Conservation (phyloP, 2,329 filamentous ascomycete genomes). For the Hymenoscyphus albidus region DNA sequence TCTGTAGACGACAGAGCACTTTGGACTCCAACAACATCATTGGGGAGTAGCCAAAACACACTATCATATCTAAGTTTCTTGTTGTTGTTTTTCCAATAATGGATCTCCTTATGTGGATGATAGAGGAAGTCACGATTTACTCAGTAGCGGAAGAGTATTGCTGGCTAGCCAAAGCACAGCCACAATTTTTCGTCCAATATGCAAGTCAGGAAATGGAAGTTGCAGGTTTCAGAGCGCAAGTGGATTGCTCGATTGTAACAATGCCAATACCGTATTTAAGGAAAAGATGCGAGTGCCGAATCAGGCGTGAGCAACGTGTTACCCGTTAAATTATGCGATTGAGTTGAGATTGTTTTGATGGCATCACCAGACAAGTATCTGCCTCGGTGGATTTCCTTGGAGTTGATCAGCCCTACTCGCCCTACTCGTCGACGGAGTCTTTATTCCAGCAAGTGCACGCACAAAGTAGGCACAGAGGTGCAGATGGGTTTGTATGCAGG, state of each 20-base stretch:
- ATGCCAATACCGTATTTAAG: neutral
- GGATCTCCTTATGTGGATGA: neutral
- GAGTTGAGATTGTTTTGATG: conserved; percentile 1
- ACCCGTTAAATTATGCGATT: neutral
- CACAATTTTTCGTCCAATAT: conserved; percentile 12
- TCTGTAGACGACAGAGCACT: no score
- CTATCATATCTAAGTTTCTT: neutral
- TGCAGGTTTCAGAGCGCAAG: neutral
- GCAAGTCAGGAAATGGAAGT: neutral
- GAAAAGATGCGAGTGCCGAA: no score
- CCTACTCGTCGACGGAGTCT: neutral
- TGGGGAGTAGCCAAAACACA: no score
- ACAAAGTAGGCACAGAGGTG: no score
- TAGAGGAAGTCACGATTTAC: conserved; percentile 4
- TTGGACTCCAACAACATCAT: no score
- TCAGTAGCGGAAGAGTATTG: no score
- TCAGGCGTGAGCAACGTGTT: neutral
- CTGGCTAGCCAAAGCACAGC: conserved; percentile 16
- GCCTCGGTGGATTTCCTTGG: neutral
- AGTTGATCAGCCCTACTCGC: neutral
- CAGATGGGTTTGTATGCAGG: no score
- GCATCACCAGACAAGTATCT: neutral
- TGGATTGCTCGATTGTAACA: neutral
- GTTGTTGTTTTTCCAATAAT: neutral
- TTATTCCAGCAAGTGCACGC: no score